Evolutionary conservation across 441 rosid species (phyloP).

Genomic region (Euphorbia corollata): DNA sequence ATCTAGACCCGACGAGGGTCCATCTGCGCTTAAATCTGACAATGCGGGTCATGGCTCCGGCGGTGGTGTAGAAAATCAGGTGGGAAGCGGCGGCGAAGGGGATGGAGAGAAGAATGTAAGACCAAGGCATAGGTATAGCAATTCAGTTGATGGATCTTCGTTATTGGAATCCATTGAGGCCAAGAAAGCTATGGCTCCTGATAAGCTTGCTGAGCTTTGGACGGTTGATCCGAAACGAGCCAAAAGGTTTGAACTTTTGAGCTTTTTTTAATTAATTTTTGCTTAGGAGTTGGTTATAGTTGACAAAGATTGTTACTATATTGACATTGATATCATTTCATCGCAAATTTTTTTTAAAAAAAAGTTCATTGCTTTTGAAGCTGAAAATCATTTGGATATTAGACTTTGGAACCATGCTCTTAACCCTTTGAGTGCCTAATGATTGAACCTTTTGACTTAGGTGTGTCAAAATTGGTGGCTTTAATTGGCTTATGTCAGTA

Average conservation of each 20-base stretch:
- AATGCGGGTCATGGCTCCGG: slow-evolving; percentile 28
- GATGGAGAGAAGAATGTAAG: slow-evolving; percentile 25
- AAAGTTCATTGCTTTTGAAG: background rate
- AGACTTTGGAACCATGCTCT: background rate
- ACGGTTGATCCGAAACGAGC: slow-evolving; percentile 83
- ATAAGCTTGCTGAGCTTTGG: slow-evolving; percentile 75
- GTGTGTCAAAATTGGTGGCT: too few species aligned
- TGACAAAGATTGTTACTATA: background rate
- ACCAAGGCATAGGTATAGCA: slow-evolving; percentile 66
- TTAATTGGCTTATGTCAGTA: too few species aligned
- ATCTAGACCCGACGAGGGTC: slow-evolving; percentile 41
- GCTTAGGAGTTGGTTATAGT: background rate
- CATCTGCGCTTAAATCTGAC: slow-evolving; percentile 33
- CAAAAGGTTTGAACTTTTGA: slow-evolving; percentile 45
- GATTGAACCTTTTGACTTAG: too few species aligned
- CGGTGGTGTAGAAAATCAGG: background rate
- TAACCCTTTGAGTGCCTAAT: too few species aligned
- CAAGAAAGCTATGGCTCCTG: slow-evolving; percentile 83
- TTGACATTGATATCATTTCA: background rate
- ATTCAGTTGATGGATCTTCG: slow-evolving; percentile 72
- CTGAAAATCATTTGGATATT: background rate
- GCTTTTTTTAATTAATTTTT: background rate
- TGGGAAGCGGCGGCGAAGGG: too few species aligned
- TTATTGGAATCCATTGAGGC: slow-evolving; percentile 37
- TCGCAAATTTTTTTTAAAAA: background rate